phyloP scores from a whole-genome alignment of 1,139 yeast species.

The Diutina catenulata region DNA sequence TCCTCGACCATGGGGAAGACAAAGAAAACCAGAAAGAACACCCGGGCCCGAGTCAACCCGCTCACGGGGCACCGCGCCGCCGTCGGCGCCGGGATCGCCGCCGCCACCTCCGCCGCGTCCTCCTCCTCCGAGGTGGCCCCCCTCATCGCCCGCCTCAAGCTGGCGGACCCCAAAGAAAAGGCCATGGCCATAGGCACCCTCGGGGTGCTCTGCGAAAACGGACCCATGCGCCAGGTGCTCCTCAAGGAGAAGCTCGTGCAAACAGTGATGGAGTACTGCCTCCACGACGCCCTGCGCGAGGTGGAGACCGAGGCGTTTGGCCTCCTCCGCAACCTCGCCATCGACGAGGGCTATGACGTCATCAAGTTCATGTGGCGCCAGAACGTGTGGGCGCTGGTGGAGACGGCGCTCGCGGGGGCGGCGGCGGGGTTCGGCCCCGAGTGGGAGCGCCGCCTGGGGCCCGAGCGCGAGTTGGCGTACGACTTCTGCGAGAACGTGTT shows the following conservation, averaged over 20 bases:
- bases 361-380: constrained; percentile 68
- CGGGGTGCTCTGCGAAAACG: constrained; percentile 59
- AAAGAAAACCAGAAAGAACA: constrained; percentile 55
- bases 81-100: constrained; percentile 14
- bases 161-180: constrained; percentile 59
- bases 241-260: constrained; percentile 62
- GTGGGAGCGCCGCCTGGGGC: constrained; percentile 12
- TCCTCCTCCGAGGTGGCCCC: constrained; percentile 54
- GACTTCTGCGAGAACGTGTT: constrained; percentile 67
- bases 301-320: constrained; percentile 75
- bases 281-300: constrained; percentile 61
- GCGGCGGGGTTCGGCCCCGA: constrained; percentile 34
- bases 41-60: constrained; percentile 43
- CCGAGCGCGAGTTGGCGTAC: constrained; percentile 11
- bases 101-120: constrained; percentile 33
- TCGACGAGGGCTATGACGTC: constrained; percentile 86
- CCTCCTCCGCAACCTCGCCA: constrained; percentile 60
- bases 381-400: constrained; percentile 56
- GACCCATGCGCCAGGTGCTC: constrained; percentile 45
- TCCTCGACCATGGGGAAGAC: constrained; percentile 52
- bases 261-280: constrained; percentile 48
- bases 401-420: constrained; percentile 37
- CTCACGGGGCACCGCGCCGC: constrained; percentile 15
- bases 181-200: constrained; percentile 71
- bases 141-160: constrained; percentile 49